Evolutionary conservation across 257 asterid genomes (phyloP).

Genomic region (Cynanchum wilfordii): DNA sequence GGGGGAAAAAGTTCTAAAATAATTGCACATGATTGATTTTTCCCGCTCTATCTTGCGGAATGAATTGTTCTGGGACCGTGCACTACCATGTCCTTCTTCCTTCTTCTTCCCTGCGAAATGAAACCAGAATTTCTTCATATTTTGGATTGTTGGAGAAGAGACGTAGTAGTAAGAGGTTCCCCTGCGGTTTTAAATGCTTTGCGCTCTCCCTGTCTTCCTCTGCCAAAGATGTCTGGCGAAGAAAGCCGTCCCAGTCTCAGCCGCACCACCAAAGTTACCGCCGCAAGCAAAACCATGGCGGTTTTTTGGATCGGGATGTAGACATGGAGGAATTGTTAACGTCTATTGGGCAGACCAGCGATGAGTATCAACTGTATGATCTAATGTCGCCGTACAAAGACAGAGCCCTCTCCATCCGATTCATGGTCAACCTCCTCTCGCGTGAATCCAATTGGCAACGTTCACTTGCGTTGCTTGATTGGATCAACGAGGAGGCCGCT

Average conservation of each 20-base stretch:
- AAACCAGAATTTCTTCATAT: constrained; percentile 23
- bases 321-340: constrained; percentile 66
- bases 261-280: constrained; percentile 26
- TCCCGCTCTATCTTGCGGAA: constrained; percentile 13
- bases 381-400: constrained; percentile 62
- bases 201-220: constrained; percentile 35
- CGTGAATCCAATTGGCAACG: constrained; percentile 88
- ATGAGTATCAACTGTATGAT: constrained; percentile 64
- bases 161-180: constrained; percentile 7
- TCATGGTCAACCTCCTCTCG: constrained; percentile 77
- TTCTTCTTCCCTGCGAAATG: constrained; percentile 23
- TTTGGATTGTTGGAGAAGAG: constrained; percentile 4
- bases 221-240: constrained; percentile 46
- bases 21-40: background rate
- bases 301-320: constrained; percentile 51
- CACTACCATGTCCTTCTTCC: constrained; percentile 18
- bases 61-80: constrained; percentile 19
- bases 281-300: constrained; percentile 22
- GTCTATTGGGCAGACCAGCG: constrained; percentile 53
- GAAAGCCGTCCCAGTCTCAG: constrained; percentile 16
- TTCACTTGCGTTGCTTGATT: constrained; percentile 83
- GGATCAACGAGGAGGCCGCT: constrained; percentile 73
- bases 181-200: constrained; percentile 24
- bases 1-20: too few relatives aligned
- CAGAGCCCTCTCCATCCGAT: constrained; percentile 55